These are phyloP conservation scores for Colletotrichum tamarilloi DNA, from an alignment of 2,329 filamentous ascomycete genomes.

Conservation along the genomic window DNA sequence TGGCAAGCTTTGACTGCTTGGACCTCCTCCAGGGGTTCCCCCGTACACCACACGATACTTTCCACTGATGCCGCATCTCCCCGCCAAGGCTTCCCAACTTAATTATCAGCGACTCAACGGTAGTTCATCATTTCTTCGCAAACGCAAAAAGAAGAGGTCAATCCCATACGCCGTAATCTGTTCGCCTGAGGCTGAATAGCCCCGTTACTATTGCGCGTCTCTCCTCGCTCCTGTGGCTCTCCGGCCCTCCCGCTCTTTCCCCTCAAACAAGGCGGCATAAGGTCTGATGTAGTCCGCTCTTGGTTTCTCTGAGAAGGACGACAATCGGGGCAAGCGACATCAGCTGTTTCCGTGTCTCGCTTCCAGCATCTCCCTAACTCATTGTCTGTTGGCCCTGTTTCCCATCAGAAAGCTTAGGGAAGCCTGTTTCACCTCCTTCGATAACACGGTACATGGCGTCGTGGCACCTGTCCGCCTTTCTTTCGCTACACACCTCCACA, in stretches of 20 bases:
- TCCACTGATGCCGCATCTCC: constrained; percentile 8
- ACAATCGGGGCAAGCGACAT: constrained; percentile 13
- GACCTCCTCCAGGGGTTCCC: constrained; percentile 30
- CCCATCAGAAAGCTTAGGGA: constrained; percentile 16
- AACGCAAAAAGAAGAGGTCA: neutral
- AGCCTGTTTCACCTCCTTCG: constrained; percentile 24
- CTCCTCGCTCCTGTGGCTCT: neutral
- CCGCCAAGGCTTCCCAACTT: constrained; percentile 24
- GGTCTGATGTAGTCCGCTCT: constrained; percentile 8
- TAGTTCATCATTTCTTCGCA: constrained; percentile 28
- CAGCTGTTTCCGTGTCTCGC: constrained; percentile 13
- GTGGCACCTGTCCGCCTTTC: neutral
- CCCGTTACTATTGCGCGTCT: neutral
- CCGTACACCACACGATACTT: constrained; percentile 27
- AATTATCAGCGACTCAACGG: neutral
- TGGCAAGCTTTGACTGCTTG: constrained; percentile 35
- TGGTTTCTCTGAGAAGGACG: neutral
- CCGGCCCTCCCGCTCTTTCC: constrained; percentile 20
- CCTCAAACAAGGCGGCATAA: constrained; percentile 32
- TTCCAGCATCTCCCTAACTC: constrained; percentile 29
- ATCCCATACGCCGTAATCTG: constrained; percentile 17
- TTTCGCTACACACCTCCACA: constrained; percentile 5
- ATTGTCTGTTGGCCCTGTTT: constrained; percentile 18
- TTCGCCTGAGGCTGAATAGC: neutral
- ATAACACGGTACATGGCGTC: constrained; percentile 11